Evolutionary conservation across 1,139 yeast genomes (phyloP), one percentile per base, ranked within the genome.

Genomic region (Saccharomyces hybrid): DNA sequence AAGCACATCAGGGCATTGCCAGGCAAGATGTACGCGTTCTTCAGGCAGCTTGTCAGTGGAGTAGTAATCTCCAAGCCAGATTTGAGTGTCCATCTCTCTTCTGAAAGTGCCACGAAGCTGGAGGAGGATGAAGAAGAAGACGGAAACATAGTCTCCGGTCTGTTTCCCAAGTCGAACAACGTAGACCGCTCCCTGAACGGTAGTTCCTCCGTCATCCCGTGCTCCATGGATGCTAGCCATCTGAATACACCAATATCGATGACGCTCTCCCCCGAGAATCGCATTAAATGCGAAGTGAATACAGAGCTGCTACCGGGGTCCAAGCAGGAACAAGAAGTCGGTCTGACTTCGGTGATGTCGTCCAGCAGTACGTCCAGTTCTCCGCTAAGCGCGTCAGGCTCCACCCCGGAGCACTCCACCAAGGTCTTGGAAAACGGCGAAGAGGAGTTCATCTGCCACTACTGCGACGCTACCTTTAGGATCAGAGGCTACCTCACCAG

Each of bases 401-500:
- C 44, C 44, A 38, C 44, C 12, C 44, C 44, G 12, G 44, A 38
- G 19, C 44, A 38, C 19, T 38, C 44, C n/a, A 38, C 24, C n/a
- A 38, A 38, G 12, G 24, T 38, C 24, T 38, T 38, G 24, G 11
- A 16, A 21, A 38, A 38, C 44, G 44, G 44, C 7, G 44, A 38
- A 38, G 44, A 38, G 24, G 44, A 38, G 44, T 38, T 38, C 53
- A 66, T 69, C n/a, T 89, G 82, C 71, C 85, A 77, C 62, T 84
- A 75, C 71, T 91, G 99, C 74, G 82, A 83, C 55, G 87, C 96
- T 0, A 78, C 78, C 46, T 91, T 91, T 74, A 81, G 84, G 61
- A 86, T 91, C 55, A 83, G 93, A 71, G 96, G 97, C 5, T 93
- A 91, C 70, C 76, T 93, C 64, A 91, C 98, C 0, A 83, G 98